Evolutionary conservation across 208 protist genomes (phyloP).

Genomic region (Trypanosoma scelopori): DNA sequence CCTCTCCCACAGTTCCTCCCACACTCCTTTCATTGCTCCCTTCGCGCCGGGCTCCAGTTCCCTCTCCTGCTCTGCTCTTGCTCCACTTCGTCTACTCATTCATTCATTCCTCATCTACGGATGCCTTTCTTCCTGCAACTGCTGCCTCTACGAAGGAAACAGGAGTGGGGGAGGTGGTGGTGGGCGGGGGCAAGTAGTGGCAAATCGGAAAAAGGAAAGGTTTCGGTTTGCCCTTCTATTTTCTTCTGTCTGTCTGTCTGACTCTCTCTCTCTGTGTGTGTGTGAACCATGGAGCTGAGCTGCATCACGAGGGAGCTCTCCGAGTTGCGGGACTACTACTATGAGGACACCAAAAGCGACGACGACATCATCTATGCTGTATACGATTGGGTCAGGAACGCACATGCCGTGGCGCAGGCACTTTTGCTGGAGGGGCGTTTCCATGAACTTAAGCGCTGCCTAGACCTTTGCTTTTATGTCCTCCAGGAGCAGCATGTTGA

Average conservation of each 20-base stretch:
- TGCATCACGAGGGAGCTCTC: conserved; percentile 39
- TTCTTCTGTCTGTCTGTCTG: not conserved
- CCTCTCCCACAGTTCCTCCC: too few species aligned
- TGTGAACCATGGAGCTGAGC: conserved; percentile 55
- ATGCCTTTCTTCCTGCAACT: too few species aligned
- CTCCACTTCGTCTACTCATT: too few species aligned
- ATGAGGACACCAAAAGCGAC: conserved; percentile 57
- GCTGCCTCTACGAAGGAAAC: too few species aligned
- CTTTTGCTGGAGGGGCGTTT: conserved; percentile 70
- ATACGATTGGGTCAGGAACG: conserved; percentile 53
- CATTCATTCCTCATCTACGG: too few species aligned
- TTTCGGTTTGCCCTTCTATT: too few species aligned
- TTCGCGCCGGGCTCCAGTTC: too few species aligned
- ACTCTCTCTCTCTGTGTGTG: not conserved
- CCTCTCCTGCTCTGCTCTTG: too few species aligned
- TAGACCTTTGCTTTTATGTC: conserved; percentile 53
- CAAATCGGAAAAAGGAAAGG: too few species aligned
- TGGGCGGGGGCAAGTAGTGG: too few species aligned
- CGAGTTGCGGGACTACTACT: conserved; percentile 47
- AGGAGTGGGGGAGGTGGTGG: too few species aligned
- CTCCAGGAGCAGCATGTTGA: conserved; percentile 23
- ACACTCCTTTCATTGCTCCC: too few species aligned
- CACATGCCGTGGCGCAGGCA: conserved; percentile 51
- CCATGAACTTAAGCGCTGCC: conserved; percentile 66
- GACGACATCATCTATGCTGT: conserved; percentile 75